phyloP scores from a whole-genome alignment of 129 eudicot genomes.

The Gnaphalium uliginosum region DNA sequence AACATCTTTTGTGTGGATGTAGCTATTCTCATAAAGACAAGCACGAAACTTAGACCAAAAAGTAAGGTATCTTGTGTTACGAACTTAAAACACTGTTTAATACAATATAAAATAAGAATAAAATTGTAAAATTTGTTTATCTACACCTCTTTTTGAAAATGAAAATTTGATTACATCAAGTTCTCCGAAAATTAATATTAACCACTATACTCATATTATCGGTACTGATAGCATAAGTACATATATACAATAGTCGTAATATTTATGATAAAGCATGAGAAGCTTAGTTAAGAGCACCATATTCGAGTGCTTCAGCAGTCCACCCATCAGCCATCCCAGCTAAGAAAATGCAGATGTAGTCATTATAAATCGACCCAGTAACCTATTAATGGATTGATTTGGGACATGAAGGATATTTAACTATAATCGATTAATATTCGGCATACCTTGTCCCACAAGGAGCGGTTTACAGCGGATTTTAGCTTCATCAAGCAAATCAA shows the following conservation, averaged over 20 bases:
- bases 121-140: background rate
- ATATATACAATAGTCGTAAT: background rate
- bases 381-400: background rate
- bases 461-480: background rate
- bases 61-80: background rate
- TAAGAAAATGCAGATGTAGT: background rate
- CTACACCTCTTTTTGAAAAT: background rate
- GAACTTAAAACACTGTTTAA: too few relatives aligned
- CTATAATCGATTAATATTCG: background rate
- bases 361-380: too few relatives aligned
- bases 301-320: constrained; percentile 96
- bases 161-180: background rate
- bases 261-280: background rate
- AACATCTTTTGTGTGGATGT: too few relatives aligned
- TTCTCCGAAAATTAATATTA: background rate
- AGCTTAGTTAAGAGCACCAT: constrained; percentile 97
- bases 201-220: background rate
- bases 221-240: background rate
- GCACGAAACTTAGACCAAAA: background rate
- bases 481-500: background rate
- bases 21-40: too few relatives aligned
- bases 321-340: background rate
- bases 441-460: background rate
- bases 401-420: background rate
- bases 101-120: too few relatives aligned